A percentile compares a stretch with the other conserved stretches of the same genome.
Conservation (phyloP, 805 yeast genomes). For the Candida tibetensis region DNA sequence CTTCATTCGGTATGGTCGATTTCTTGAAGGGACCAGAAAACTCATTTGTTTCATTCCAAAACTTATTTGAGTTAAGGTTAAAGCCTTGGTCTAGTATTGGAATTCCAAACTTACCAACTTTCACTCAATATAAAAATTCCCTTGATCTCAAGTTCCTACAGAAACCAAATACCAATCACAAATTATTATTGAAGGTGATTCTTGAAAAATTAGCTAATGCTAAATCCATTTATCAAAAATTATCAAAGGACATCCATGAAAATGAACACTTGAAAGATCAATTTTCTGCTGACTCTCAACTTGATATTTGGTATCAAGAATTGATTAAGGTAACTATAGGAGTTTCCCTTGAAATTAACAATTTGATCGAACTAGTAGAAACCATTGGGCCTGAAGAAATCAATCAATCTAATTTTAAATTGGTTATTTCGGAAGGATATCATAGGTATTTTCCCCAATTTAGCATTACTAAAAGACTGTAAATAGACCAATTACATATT, state of each 20-base stretch:
- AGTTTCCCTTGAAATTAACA: slow-evolving; percentile 14
- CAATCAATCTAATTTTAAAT: slow-evolving; percentile 5
- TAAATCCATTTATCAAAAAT: slow-evolving; percentile 1
- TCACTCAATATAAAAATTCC: slow-evolving; percentile 31
- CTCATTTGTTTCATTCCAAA: slow-evolving; percentile 20
- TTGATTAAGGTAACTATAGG: slow-evolving; percentile 16
- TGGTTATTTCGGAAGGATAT: slow-evolving; percentile 15
- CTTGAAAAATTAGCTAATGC: slow-evolving; percentile 8
- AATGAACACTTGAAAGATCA: slow-evolving; percentile 3
- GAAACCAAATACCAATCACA: slow-evolving; percentile 4
- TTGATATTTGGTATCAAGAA: slow-evolving; percentile 17
- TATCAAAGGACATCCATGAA: slow-evolving; percentile 3
- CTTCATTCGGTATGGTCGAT: slow-evolving; percentile 18
- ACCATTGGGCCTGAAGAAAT: slow-evolving; percentile 2
- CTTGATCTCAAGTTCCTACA: slow-evolving; percentile 8
- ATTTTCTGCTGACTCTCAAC: slow-evolving; percentile 6
- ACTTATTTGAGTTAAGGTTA: slow-evolving; percentile 51
- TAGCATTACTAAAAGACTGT: neutral
- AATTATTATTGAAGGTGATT: slow-evolving; percentile 8
- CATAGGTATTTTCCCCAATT: slow-evolving; percentile 27
- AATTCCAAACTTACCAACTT: slow-evolving; percentile 63
- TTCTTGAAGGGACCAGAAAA: slow-evolving; percentile 26
- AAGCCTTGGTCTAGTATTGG: slow-evolving; percentile 81
- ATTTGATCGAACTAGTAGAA: slow-evolving; percentile 9
- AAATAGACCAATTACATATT: too few species aligned